A percentile compares a stretch with the other conserved stretches of the same genome.
Conservation (phyloP, 2,329 filamentous ascomycete species). For the Trichocomaceae sp. region DNA sequence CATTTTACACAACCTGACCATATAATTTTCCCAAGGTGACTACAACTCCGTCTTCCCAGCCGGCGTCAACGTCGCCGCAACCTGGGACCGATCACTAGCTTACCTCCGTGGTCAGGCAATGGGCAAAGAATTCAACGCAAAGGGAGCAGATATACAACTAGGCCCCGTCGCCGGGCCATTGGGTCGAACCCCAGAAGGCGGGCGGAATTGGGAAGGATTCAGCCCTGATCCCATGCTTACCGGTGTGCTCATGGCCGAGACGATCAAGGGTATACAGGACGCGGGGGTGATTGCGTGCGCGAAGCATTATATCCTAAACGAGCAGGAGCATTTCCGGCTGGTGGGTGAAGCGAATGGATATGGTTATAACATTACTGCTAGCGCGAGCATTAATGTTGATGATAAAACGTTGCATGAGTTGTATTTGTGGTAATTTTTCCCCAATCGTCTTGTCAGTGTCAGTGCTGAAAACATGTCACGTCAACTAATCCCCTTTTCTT, state of each 20-base stretch:
- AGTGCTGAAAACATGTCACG: neutral
- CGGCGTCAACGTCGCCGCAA: conserved; percentile 71
- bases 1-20: neutral
- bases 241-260: conserved; percentile 64
- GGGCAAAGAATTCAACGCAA: conserved; percentile 63
- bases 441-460: neutral
- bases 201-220: conserved; percentile 62
- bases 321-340: conserved; percentile 68
- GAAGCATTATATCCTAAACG: conserved; percentile 69
- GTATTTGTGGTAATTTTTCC: conserved; percentile 66
- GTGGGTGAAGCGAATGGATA: conserved; percentile 52
- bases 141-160: conserved; percentile 67
- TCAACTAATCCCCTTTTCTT: neutral
- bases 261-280: conserved; percentile 72
- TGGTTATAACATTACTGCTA: conserved; percentile 57
- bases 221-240: conserved; percentile 70
- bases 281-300: conserved; percentile 76
- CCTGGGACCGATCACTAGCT: conserved; percentile 68
- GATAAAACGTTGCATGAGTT: conserved; percentile 59
- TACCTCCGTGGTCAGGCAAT: conserved; percentile 64
- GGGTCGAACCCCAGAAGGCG: conserved; percentile 60
- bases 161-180: conserved; percentile 72
- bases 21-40: conserved; percentile 48
- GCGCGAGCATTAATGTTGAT: conserved; percentile 54
- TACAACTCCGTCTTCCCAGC: conserved; percentile 76